Evolutionary conservation across 2,329 filamentous ascomycete genomes (phyloP), one percentile per base, ranked within the genome.

Genomic region (Beauveria asiatica): DNA sequence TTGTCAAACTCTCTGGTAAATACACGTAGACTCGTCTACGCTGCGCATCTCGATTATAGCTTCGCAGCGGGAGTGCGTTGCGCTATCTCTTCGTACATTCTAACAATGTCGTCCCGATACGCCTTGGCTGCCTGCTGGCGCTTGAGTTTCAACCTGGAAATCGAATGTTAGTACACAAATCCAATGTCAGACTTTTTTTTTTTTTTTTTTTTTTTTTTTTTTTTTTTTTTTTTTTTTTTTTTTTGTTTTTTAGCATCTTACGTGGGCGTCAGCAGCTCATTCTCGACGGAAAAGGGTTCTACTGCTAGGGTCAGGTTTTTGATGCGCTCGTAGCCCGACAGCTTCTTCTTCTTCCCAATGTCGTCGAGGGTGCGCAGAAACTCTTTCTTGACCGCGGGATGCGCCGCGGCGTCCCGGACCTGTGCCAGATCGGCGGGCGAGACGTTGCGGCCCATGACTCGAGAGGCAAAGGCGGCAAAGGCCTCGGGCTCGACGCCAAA

Each of bases 271-370:
- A 92, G 76, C 54, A 97, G 80, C 74, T 96, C 89, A 70, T 99
- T 99, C 55, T 96, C 92, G 65, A 97, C 86, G 1, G 86, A 90
- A 68, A 99, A 97, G 1, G 94, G 94, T 62, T 99, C 94, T 16
- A 97, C 67, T 67, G 88, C 86, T 66, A 99, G 75, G 64, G 87
- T 75, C 60, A 88, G 81, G 66, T 87, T 89, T 71, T 82, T 84
- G 51, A 97, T 87, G 64, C 85, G 84, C 80, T 99, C 94, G 67
- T 89, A 97, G 66, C 86, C 90, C 71, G 96, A 94, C 74, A 99
- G 92, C 77, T 94, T 96, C 73, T 89, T 85, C 76, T 86, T 87
- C 77, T 83, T 88, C 48, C 84, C 91, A 61, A 95, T 88, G 59
- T 80, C 82, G 62, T 94, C 89, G 39, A 99, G 77, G 65, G 94